Evolutionary conservation across 805 yeast species (phyloP).

Genomic region (Debaryomyces hansenii): DNA sequence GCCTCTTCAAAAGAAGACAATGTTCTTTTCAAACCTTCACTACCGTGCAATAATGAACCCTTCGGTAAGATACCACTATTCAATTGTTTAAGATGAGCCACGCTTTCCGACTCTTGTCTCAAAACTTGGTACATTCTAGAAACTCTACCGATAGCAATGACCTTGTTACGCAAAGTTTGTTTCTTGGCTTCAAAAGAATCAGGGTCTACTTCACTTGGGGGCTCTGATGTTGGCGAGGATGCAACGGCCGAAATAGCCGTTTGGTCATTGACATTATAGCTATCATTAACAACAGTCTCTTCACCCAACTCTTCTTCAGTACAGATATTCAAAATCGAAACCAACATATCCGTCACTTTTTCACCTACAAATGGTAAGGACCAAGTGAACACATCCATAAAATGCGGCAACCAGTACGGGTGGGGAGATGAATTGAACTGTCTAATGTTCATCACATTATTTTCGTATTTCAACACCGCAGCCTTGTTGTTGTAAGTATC

Average conservation of each 20-base stretch:
- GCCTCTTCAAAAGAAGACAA: slow-evolving; percentile 82
- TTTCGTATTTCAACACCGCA: slow-evolving; percentile 88
- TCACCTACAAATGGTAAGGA: slow-evolving; percentile 97
- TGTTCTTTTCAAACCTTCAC: slow-evolving; percentile 72
- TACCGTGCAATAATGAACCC: slow-evolving; percentile 81
- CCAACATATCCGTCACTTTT: slow-evolving; percentile 90
- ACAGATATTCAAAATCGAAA: slow-evolving; percentile 86
- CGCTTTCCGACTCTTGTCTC: slow-evolving; percentile 85
- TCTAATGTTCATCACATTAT: slow-evolving; percentile 90
- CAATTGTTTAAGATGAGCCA: slow-evolving; percentile 70
- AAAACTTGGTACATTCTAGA: slow-evolving; percentile 88
- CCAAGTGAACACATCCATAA: slow-evolving; percentile 98
- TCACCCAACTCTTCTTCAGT: slow-evolving; percentile 91
- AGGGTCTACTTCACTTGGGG: slow-evolving; percentile 9
- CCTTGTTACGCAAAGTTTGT: slow-evolving; percentile 75
- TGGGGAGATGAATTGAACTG: slow-evolving; percentile 93
- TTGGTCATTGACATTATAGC: slow-evolving; percentile 12
- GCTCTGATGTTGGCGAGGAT: neutral
- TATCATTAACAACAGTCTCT: slow-evolving; percentile 56
- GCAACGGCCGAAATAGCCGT: slow-evolving; percentile 13
- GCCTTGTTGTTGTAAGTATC: slow-evolving; percentile 94
- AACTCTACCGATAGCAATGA: slow-evolving; percentile 93
- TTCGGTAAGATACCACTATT: slow-evolving; percentile 81
- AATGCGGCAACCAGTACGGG: slow-evolving; percentile 95
- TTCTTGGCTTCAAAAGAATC: slow-evolving; percentile 35